These are phyloP conservation scores for Orbilia ellipsospora DNA, from an alignment of 2,329 filamentous ascomycete genomes.

Conservation along the genomic window DNA sequence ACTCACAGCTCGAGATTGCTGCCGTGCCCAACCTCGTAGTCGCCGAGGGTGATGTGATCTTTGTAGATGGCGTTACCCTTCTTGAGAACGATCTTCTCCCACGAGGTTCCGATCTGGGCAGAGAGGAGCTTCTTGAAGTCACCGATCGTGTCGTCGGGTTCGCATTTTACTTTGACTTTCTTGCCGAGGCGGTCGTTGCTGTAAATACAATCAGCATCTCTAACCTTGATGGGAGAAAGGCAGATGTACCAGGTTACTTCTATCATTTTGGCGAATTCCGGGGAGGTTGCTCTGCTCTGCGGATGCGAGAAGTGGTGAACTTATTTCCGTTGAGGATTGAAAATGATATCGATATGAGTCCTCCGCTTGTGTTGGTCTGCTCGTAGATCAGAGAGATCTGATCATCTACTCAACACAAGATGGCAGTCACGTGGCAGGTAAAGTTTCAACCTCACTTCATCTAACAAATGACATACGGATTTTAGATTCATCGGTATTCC, in stretches of 20 bases:
- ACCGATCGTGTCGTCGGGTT: conserved; percentile 59
- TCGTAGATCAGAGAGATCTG: no score
- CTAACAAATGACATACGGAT: background rate
- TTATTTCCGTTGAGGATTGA: no score
- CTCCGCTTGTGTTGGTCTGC: no score
- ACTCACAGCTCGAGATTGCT: conserved; percentile 58
- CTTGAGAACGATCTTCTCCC: conserved; percentile 60
- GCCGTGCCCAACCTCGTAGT: conserved; percentile 59
- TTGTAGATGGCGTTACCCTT: conserved; percentile 58
- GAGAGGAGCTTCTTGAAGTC: conserved; percentile 59
- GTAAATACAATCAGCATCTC: conserved; percentile 24
- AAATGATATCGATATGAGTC: no score
- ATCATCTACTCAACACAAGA: no score
- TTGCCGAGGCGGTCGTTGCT: conserved; percentile 72
- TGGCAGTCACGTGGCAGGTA: no score
- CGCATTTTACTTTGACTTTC: conserved; percentile 59
- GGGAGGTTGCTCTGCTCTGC: background rate
- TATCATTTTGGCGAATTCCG: conserved; percentile 54
- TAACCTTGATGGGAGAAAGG: conserved; percentile 57
- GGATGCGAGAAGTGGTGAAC: no score
- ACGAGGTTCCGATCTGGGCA: conserved; percentile 56
- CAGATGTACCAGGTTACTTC: conserved; percentile 61
- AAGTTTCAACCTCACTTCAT: background rate
- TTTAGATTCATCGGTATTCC: no score
- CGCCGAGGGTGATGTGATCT: conserved; percentile 59